phyloP scores from a whole-genome alignment of 1,284 basidiomycete species.

The Volvariella surrecta region DNA sequence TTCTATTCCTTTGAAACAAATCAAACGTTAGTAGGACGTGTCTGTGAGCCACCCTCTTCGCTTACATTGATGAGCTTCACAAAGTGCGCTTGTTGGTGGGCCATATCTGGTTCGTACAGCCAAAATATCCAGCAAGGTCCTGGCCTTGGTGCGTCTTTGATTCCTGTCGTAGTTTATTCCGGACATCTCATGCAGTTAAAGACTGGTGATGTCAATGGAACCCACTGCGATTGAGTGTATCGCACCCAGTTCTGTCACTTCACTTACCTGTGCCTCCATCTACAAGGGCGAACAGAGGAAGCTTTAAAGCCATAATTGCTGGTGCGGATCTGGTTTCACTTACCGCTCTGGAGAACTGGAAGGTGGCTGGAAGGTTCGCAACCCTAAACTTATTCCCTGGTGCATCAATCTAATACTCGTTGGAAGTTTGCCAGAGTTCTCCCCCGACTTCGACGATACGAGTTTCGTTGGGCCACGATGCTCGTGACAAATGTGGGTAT shows the following conservation, averaged over 20 bases:
- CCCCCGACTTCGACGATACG: conserved; percentile 36
- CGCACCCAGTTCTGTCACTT: conserved; percentile 26
- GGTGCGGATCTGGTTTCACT: conserved; percentile 17
- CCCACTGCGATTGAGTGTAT: conserved; percentile 35
- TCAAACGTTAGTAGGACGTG: conserved; percentile 22
- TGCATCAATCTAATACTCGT: background rate
- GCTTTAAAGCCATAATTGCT: conserved; percentile 19
- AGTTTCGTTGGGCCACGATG: conserved; percentile 29
- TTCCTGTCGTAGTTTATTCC: background rate
- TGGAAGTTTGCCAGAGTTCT: conserved; percentile 40
- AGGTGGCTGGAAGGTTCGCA: conserved; percentile 29
- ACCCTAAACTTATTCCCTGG: too few species aligned
- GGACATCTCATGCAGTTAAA: conserved; percentile 13
- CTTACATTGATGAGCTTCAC: too few species aligned
- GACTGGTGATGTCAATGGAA: conserved; percentile 40
- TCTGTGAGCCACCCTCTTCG: too few species aligned
- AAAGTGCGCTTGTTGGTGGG: conserved; percentile 39
- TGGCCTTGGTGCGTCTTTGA: conserved; percentile 24
- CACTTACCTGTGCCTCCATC: conserved; percentile 30
- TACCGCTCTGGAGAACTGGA: conserved; percentile 34
- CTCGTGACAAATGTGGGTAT: conserved; percentile 32
- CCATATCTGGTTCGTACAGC: conserved; percentile 43
- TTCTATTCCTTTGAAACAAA: conserved; percentile 44
- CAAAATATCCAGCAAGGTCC: conserved; percentile 22
- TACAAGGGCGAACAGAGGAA: conserved; percentile 20